Evolutionary conservation across 73 alveolate species (phyloP).

Genomic region (Blepharisma stoltei): DNA sequence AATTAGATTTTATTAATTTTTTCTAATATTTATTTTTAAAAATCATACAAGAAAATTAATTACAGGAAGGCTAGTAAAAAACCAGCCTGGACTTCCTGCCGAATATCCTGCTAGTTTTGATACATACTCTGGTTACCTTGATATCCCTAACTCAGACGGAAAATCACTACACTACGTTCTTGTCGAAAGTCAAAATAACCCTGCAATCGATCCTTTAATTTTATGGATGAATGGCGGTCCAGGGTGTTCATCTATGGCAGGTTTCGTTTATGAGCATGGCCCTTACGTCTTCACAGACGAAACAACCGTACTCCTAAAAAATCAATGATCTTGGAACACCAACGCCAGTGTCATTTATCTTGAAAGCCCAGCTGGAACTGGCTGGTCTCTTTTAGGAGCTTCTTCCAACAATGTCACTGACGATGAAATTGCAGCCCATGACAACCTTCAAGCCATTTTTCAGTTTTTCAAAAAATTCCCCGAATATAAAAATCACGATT

Average conservation of each 20-base stretch:
- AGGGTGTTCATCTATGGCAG: constrained; percentile 88
- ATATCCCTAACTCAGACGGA: not conserved
- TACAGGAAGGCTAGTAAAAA: too few relatives aligned
- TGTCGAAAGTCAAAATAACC: constrained; percentile 45
- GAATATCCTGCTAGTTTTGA: too few relatives aligned
- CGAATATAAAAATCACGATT: constrained; percentile 68
- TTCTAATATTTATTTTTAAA: too few relatives aligned
- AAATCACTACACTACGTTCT: constrained; percentile 55
- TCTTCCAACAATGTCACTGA: not conserved
- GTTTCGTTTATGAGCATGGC: constrained; percentile 81
- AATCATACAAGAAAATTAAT: too few relatives aligned
- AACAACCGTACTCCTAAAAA: constrained; percentile 36
- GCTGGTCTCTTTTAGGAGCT: constrained; percentile 48
- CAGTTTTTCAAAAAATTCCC: constrained; percentile 66
- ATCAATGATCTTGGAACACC: constrained; percentile 75
- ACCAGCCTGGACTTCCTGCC: too few relatives aligned
- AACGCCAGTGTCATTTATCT: constrained; percentile 72
- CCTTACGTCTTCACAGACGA: constrained; percentile 69
- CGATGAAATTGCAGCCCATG: constrained; percentile 63
- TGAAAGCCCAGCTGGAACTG: constrained; percentile 84
- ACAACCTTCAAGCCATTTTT: constrained; percentile 59
- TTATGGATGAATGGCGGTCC: constrained; percentile 97
- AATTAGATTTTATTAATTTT: too few relatives aligned
- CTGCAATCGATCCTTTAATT: constrained; percentile 64
- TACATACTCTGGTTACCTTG: constrained; percentile 8